Evolutionary conservation across 768 basidiomycete species (phyloP).

Genomic region (Lactarius deliciosus): DNA sequence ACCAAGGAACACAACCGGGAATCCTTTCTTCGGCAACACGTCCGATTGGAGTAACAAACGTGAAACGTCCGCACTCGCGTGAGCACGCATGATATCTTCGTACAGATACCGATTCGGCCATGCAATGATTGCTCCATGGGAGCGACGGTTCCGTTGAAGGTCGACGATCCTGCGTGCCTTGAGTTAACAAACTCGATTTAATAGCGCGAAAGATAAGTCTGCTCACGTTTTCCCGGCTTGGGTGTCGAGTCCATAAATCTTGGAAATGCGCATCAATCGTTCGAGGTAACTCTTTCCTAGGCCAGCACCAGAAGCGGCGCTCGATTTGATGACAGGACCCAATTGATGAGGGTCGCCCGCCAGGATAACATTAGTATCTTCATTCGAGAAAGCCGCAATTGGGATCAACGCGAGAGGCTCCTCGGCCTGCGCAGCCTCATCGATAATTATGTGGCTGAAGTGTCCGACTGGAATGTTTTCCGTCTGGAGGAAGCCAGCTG

Average conservation of each 20-base stretch:
- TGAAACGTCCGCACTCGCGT: conserved; percentile 34
- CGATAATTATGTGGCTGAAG: conserved; percentile 67
- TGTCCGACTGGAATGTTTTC: conserved; percentile 61
- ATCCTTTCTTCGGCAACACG: conserved; percentile 34
- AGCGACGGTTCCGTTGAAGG: conserved; percentile 63
- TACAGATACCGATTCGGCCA: conserved; percentile 67
- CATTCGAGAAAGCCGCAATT: conserved; percentile 58
- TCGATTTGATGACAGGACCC: conserved; percentile 64
- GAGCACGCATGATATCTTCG: conserved; percentile 38
- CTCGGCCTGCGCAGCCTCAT: conserved; percentile 72
- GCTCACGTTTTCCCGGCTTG: conserved; percentile 27
- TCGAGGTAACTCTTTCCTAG: conserved; percentile 62
- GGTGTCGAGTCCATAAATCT: conserved; percentile 25
- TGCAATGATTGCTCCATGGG: conserved; percentile 56
- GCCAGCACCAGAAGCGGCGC: conserved; percentile 54
- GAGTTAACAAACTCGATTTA: background rate
- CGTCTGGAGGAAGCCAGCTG: conserved; percentile 54
- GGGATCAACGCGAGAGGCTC: conserved; percentile 66
- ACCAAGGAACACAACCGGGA: conserved; percentile 40
- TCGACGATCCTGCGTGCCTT: conserved; percentile 52
- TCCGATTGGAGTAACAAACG: conserved; percentile 32
- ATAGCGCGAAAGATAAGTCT: background rate
- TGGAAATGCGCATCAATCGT: conserved; percentile 45
- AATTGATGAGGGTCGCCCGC: conserved; percentile 73
- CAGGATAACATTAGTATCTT: conserved; percentile 55